Conservation (phyloP, 2,329 filamentous ascomycete genomes). For the Celoporthe dispersa region DNA sequence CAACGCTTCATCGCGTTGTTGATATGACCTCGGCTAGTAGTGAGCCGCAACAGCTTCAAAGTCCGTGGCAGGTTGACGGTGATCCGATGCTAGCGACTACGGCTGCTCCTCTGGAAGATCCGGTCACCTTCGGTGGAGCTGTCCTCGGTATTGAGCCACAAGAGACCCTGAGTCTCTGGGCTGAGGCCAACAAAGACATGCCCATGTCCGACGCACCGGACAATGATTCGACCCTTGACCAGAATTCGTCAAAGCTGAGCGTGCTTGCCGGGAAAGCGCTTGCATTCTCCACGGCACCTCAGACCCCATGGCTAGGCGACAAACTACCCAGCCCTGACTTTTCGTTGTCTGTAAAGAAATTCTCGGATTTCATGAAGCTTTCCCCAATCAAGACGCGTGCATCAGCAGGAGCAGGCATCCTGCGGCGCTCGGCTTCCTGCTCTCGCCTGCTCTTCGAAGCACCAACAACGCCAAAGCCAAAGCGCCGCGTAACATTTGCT, state of each 20-base stretch:
- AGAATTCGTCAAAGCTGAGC: slow-evolving; percentile 13
- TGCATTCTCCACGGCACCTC: slow-evolving; percentile 36
- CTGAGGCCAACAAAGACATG: neutral
- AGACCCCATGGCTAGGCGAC: slow-evolving; percentile 30
- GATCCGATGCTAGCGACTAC: neutral
- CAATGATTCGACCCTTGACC: slow-evolving; percentile 24
- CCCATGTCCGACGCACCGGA: slow-evolving; percentile 20
- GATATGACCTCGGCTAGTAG: neutral
- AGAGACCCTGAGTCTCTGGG: slow-evolving; percentile 15
- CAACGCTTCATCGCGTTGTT: neutral
- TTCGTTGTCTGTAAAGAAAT: slow-evolving; percentile 54
- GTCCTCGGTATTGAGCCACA: neutral
- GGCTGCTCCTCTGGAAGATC: neutral
- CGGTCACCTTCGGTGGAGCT: neutral
- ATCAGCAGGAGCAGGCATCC: slow-evolving; percentile 11
- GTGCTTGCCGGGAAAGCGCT: slow-evolving; percentile 13
- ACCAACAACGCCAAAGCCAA: slow-evolving; percentile 32
- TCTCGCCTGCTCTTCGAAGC: slow-evolving; percentile 21
- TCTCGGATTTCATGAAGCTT: slow-evolving; percentile 56
- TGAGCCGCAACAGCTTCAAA: slow-evolving; percentile 6
- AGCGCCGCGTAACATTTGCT: slow-evolving; percentile 44
- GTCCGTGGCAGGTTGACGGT: neutral
- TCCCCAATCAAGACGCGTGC: slow-evolving; percentile 43
- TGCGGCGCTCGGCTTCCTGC: slow-evolving; percentile 3
- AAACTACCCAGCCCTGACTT: slow-evolving; percentile 50